Evolutionary conservation across 495 filamentous ascomycete genomes (phyloP).

Genomic region (Trypethelium eluteriae): DNA sequence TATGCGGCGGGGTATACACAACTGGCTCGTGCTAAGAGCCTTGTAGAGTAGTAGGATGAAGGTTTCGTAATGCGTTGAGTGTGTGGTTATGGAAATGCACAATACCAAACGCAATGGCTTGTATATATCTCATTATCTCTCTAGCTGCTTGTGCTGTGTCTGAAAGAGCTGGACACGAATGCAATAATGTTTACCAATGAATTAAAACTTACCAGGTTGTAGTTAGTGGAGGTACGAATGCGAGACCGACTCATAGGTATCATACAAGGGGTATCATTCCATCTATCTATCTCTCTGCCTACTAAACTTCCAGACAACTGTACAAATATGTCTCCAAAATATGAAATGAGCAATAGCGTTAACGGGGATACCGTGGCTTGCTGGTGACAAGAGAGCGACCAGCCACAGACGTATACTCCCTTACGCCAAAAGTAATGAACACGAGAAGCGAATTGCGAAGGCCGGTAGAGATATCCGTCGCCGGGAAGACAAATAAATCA

Average conservation of each 20-base stretch:
- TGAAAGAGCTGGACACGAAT: neutral
- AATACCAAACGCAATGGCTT: neutral
- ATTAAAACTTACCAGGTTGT: neutral
- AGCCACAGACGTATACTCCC: neutral
- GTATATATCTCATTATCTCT: constrained; percentile 2
- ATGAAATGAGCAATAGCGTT: too few relatives aligned
- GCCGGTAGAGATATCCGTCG: too few relatives aligned
- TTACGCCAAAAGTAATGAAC: neutral
- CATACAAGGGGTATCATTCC: neutral
- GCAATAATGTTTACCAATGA: constrained; percentile 2
- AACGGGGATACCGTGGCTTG: too few relatives aligned
- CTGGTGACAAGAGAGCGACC: neutral
- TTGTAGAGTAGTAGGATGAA: neutral
- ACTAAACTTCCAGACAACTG: too few relatives aligned
- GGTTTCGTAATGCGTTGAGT: neutral
- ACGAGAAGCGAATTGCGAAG: neutral
- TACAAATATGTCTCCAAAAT: too few relatives aligned
- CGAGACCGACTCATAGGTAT: too few relatives aligned
- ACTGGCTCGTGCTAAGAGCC: neutral
- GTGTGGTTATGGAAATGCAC: neutral
- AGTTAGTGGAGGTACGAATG: too few relatives aligned
- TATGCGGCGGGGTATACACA: neutral
- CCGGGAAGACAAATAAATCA: too few relatives aligned
- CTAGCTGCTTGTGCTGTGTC: neutral
- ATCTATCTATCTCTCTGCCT: neutral